Conservation (phyloP, 2,329 filamentous ascomycete genomes). For the Aspergillus oerlinghausenensis region DNA sequence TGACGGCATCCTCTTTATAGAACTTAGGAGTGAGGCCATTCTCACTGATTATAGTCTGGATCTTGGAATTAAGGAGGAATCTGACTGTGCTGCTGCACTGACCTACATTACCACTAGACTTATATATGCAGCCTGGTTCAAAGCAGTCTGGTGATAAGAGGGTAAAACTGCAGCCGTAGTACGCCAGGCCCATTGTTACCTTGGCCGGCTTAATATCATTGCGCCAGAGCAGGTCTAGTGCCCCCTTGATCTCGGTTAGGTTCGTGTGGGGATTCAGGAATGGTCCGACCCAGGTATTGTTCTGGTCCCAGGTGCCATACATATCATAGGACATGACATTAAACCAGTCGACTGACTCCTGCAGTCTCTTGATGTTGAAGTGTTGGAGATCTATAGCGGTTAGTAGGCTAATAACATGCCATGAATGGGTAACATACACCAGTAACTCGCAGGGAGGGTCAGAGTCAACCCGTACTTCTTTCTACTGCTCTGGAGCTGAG, state of each 20-base stretch:
- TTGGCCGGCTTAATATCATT: conserved; percentile 38
- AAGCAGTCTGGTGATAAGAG: neutral
- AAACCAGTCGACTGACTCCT: conserved; percentile 7
- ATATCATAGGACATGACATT: conserved; percentile 18
- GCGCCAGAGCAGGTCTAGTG: conserved; percentile 44
- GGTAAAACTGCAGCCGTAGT: conserved; percentile 38
- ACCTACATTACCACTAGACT: conserved; percentile 11
- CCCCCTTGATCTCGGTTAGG: conserved; percentile 21
- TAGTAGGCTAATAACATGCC: neutral
- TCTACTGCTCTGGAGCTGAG: neutral
- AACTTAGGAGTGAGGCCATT: conserved; percentile 9
- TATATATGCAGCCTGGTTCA: conserved; percentile 14
- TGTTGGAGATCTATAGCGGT: conserved; percentile 12
- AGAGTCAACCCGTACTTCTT: conserved; percentile 3
- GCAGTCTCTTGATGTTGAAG: conserved; percentile 25
- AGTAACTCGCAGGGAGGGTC: conserved; percentile 16
- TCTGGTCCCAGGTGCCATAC: conserved; percentile 16
- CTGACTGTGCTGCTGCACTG: conserved; percentile 15
- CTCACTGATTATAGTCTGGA: conserved; percentile 16
- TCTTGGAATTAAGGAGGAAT: conserved; percentile 16
- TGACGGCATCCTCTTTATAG: conserved; percentile 14
- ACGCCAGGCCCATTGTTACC: conserved; percentile 43
- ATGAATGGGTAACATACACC: conserved; percentile 5
- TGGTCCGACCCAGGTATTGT: conserved; percentile 6
- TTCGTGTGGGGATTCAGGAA: conserved; percentile 16